These are phyloP conservation scores for Teunomyces cretensis DNA, from an alignment of 805 yeast species.

Conservation along the genomic window DNA sequence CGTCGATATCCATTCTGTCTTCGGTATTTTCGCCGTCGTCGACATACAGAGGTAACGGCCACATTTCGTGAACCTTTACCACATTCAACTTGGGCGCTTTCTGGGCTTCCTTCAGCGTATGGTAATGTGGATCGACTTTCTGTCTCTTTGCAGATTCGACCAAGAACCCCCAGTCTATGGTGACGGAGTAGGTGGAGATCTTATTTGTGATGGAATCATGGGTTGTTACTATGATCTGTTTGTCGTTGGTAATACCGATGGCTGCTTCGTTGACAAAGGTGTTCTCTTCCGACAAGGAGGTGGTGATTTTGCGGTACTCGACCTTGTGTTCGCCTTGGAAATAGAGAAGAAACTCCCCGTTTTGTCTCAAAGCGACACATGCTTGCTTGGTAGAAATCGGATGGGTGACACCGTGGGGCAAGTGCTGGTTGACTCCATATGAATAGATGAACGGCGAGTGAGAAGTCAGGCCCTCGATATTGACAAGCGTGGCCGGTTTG, in stretches of 20 bases:
- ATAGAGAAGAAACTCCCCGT: conserved; percentile 60
- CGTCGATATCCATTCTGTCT: conserved; percentile 15
- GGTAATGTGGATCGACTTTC: conserved; percentile 47
- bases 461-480: conserved; percentile 7
- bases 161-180: conserved; percentile 58
- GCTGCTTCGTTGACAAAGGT: conserved; percentile 36
- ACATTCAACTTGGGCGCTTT: conserved; percentile 40
- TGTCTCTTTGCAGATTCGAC: conserved; percentile 47
- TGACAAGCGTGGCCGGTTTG: conserved; percentile 52
- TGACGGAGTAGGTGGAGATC: conserved; percentile 42
- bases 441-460: conserved; percentile 31
- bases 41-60: conserved; percentile 19
- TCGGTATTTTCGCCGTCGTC: conserved; percentile 13
- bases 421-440: conserved; percentile 61
- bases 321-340: conserved; percentile 65
- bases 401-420: conserved; percentile 62
- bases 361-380: conserved; percentile 60
- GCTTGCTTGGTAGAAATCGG: conserved; percentile 71
- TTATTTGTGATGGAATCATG: conserved; percentile 34
- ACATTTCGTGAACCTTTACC: conserved; percentile 32
- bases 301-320: conserved; percentile 48
- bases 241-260: conserved; percentile 54
- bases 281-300: conserved; percentile 25
- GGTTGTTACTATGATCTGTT: conserved; percentile 43
- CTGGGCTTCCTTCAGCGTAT: conserved; percentile 48